Conservation (phyloP, 306 rosid genomes). For the Rosa rugosa region DNA sequence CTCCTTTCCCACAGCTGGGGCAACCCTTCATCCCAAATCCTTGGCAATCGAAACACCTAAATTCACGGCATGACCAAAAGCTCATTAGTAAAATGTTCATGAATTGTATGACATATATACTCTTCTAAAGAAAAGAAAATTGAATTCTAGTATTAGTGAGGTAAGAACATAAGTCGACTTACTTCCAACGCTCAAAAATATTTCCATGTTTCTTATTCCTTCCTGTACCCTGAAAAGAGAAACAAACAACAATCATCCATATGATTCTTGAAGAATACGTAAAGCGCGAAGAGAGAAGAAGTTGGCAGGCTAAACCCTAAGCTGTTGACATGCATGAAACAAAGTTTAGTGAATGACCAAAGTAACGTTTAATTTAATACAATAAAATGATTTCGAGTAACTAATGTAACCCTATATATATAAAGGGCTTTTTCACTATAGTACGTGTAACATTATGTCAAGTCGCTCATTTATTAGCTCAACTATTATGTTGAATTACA, state of each 20-base stretch:
- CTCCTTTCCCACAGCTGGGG: slow-evolving; percentile 78
- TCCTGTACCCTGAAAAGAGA: slow-evolving; percentile 66
- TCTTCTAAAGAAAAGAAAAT: background rate
- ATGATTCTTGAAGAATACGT: background rate
- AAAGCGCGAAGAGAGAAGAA: background rate
- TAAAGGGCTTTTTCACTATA: no score
- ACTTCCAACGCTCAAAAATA: slow-evolving; percentile 95
- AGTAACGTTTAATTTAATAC: no score
- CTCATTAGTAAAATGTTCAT: background rate
- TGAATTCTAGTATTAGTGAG: background rate
- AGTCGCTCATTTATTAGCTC: no score
- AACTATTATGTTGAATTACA: no score
- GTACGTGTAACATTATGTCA: no score
- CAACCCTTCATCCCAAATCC: slow-evolving; percentile 87
- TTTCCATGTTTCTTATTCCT: slow-evolving; percentile 86
- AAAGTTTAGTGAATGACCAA: no score
- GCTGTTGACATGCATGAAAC: no score
- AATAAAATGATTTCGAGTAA: no score
- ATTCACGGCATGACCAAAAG: background rate
- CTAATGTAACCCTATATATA: no score
- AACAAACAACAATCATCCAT: background rate
- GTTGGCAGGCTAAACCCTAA: no score
- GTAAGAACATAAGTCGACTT: slow-evolving; percentile 22
- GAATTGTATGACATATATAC: background rate
- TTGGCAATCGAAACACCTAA: slow-evolving; percentile 83